These are phyloP conservation scores for Camellia japonica DNA, from an alignment of 148 eudicot genomes.

Conservation along the genomic window DNA sequence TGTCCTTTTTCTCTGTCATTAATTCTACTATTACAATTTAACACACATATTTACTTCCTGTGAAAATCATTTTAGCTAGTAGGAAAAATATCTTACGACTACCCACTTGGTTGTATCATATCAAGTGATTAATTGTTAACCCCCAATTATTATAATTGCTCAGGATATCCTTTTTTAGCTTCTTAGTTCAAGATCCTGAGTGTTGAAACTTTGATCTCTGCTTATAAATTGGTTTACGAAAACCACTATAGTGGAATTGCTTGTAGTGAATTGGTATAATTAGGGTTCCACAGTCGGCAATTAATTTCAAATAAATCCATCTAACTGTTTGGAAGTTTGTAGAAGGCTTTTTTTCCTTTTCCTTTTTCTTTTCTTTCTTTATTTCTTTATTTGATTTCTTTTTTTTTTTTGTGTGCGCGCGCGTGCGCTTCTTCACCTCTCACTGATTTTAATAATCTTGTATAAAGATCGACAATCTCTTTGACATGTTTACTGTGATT, in stretches of 20 bases:
- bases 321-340: not conserved
- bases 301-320: not conserved
- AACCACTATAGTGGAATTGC: not conserved
- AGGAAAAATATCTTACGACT: not conserved
- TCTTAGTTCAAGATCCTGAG: too few relatives aligned
- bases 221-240: not conserved
- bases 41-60: not conserved
- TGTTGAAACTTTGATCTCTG: too few relatives aligned
- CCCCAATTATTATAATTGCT: too few relatives aligned
- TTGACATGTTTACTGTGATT: not conserved
- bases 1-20: not conserved
- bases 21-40: not conserved
- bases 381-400: too few relatives aligned
- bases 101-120: not conserved
- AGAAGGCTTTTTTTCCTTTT: not conserved
- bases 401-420: too few relatives aligned
- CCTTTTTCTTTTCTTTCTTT: too few relatives aligned
- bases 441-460: not conserved
- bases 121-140: too few relatives aligned
- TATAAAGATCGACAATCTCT: not conserved
- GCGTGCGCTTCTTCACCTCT: not conserved
- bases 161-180: too few relatives aligned
- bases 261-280: not conserved
- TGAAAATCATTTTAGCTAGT: not conserved
- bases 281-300: not conserved